Percentiles rank a stretch among this genome's conserved stretches.
phyloP scores from a whole-genome alignment of 192 early-diverging fungal genomes.

The Piromyces finnis region DNA sequence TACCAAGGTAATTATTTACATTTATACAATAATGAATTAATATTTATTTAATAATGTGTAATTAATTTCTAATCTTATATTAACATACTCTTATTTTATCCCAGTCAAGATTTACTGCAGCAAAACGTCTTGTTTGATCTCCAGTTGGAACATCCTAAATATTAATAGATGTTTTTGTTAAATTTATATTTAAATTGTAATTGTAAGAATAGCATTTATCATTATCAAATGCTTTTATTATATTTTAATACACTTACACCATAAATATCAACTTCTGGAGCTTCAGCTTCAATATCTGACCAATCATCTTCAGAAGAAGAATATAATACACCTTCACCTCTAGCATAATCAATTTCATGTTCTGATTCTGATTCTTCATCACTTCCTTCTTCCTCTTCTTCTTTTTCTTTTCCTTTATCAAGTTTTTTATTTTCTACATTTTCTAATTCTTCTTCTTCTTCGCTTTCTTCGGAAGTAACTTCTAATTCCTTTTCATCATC shows the following conservation, averaged over 20 bases:
- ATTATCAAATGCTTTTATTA: too few species aligned
- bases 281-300: slow-evolving; percentile 15
- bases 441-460: not conserved
- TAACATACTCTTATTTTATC: slow-evolving; percentile 52
- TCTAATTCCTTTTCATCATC: slow-evolving; percentile 11
- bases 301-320: slow-evolving; percentile 34
- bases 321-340: slow-evolving; percentile 57
- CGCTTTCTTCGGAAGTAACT: slow-evolving; percentile 2
- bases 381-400: slow-evolving; percentile 1
- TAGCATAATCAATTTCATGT: slow-evolving; percentile 37
- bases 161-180: too few species aligned
- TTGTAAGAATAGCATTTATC: not conserved
- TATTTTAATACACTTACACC: slow-evolving; percentile 15
- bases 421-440: slow-evolving; percentile 16
- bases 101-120: slow-evolving; percentile 90
- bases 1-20: too few species aligned
- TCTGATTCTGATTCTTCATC: not conserved
- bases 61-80: too few species aligned
- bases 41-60: too few species aligned
- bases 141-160: slow-evolving; percentile 19
- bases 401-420: slow-evolving; percentile 25
- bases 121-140: slow-evolving; percentile 55
- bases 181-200: too few species aligned
- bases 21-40: too few species aligned
- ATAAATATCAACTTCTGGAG: slow-evolving; percentile 12